Evolutionary conservation across 2,329 filamentous ascomycete genomes (phyloP).

Genomic region (Pezicula radicicola): DNA sequence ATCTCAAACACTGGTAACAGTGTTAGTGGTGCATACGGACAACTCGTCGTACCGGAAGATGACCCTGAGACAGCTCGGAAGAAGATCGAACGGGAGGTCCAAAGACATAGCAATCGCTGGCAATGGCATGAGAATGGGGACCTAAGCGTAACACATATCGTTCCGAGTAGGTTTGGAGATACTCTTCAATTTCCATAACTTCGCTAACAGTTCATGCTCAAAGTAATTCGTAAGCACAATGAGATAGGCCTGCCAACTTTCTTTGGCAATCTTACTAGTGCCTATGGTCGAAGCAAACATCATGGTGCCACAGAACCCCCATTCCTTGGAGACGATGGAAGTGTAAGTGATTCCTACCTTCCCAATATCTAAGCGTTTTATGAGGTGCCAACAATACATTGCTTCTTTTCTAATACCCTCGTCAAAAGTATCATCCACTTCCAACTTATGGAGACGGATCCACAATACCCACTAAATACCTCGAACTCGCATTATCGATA

Average conservation of each 20-base stretch:
- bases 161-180: conserved; percentile 21
- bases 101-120: conserved; percentile 30
- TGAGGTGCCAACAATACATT: conserved; percentile 28
- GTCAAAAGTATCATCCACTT: conserved; percentile 31
- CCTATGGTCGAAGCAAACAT: conserved; percentile 40
- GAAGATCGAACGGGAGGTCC: conserved; percentile 39
- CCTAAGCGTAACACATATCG: conserved; percentile 30
- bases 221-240: conserved; percentile 27
- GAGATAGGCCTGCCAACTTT: conserved; percentile 24
- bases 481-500: conserved; percentile 38
- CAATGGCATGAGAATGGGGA: conserved; percentile 33
- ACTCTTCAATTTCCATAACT: not conserved
- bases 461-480: conserved; percentile 41
- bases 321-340: conserved; percentile 45
- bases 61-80: conserved; percentile 34
- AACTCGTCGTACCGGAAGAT: conserved; percentile 39
- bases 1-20: conserved; percentile 30
- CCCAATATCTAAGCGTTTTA: no score
- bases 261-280: conserved; percentile 34
- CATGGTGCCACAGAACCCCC: conserved; percentile 44
- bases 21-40: conserved; percentile 38
- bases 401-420: conserved; percentile 13
- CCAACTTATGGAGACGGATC: conserved; percentile 45
- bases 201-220: not conserved
- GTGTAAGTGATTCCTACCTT: conserved; percentile 40